Percentiles rank a stretch among this genome's conserved stretches.
phyloP scores from a whole-genome alignment of 2,329 filamentous ascomycete species.

The Talaromyces verruculosus region DNA sequence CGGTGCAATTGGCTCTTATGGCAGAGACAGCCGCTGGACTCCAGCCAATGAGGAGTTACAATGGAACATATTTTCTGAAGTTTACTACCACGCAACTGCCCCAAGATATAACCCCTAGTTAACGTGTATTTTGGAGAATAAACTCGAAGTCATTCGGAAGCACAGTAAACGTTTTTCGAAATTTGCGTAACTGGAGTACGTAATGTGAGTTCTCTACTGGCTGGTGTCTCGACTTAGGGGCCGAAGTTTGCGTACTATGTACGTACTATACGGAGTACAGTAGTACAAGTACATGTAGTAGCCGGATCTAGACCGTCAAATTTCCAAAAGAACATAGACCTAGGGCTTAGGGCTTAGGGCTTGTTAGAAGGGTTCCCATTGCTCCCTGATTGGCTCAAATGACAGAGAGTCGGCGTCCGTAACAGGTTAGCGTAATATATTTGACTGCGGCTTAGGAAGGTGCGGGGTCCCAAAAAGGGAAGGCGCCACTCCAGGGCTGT shows the following conservation, averaged over 20 bases:
- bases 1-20: not conserved
- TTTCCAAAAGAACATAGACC: too few relatives aligned
- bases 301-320: not conserved
- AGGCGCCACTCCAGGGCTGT: not conserved
- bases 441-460: not conserved
- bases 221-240: not conserved
- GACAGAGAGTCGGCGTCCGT: constrained; percentile 18
- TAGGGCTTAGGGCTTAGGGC: constrained; percentile 5
- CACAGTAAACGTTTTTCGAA: not conserved
- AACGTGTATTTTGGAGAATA: not conserved
- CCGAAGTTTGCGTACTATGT: not conserved
- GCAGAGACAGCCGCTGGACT: not conserved
- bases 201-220: not conserved
- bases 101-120: not conserved
- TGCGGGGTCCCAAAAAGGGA: constrained; percentile 21
- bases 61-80: not conserved
- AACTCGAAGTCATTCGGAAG: not conserved
- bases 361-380: not conserved
- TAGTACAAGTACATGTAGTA: too few relatives aligned
- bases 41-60: not conserved
- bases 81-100: too few relatives aligned
- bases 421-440: constrained; percentile 10
- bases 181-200: not conserved
- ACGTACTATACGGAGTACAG: too few relatives aligned
- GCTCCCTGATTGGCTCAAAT: not conserved